Evolutionary conservation across 2,329 filamentous ascomycete species (phyloP), one percentile per base, ranked within the genome.

Genomic region (Truncatella angustata): DNA sequence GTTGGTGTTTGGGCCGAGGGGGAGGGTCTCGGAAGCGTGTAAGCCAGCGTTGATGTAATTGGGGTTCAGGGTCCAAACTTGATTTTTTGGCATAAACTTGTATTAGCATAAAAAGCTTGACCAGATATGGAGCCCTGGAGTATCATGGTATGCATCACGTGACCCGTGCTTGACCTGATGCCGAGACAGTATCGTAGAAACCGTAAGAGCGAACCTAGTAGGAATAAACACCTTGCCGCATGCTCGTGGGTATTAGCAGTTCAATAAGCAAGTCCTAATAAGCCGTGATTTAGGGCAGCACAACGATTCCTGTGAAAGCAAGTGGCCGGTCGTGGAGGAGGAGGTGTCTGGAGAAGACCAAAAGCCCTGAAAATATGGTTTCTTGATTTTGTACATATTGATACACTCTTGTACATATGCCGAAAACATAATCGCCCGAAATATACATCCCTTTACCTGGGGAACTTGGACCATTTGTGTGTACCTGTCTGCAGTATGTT

Each of bases 391-490:
- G 52, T 50, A 55, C 34, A 56, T 52, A 53, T 52, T 63, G 51
- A 63, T 61, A 63, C 59, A 65, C 51, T 52, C 61, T 65, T 57
- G 55, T 66, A 66, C 64, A 66, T 34, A 52, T 56, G 51, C 50
- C 40, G 21, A 42, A 32, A 23, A 36, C 16, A 49, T 34, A 7
- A n/a, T 26, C 7, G 30, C n/a, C 24, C 9, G 50, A 32, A 36
- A 51, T 30, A 36, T 39, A 36, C 18, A 51, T 35, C 50, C 55
- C 58, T 62, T 73, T 73, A 81, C 76, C 78, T 80, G 56, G 81
- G 81, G 65, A 75, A 85, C 63, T 75, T 82, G 59, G 68, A 76
- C 80, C 80, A 84, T 64, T 74, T 78, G 62, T 69, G 68, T 68
- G 75, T 80, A 57, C 80, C 79, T 58, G 78, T 66, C 81, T 84